These are phyloP conservation scores for Arthrobotrys conoides DNA, from an alignment of 2,329 filamentous ascomycete species.

Conservation along the genomic window DNA sequence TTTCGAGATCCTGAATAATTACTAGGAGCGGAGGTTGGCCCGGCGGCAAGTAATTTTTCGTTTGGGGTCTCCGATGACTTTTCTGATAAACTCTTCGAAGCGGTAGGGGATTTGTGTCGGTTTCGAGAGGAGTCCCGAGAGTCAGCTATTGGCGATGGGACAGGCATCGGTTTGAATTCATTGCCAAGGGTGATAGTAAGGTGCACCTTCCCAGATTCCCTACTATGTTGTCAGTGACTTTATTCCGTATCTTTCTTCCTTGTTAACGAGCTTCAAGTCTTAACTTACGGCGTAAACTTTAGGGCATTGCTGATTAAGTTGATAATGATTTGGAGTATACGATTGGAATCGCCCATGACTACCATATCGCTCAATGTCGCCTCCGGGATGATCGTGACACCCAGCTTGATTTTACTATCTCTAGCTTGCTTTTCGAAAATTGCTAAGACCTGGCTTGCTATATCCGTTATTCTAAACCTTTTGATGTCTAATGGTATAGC, in stretches of 20 bases:
- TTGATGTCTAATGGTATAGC: conserved; percentile 81
- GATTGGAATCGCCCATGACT: conserved; percentile 91
- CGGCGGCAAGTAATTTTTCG: conserved; percentile 6
- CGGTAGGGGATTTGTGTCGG: conserved; percentile 25
- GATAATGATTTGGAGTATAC: conserved; percentile 90
- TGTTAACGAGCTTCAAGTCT: neutral
- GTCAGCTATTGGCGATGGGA: conserved; percentile 20
- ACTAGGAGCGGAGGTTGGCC: neutral
- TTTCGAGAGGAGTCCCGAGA: conserved; percentile 55
- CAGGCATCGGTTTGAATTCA: conserved; percentile 31
- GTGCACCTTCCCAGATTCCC: conserved; percentile 41
- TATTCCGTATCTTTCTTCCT: neutral
- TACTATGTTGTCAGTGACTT: neutral
- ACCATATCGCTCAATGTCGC: conserved; percentile 81
- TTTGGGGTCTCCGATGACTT: conserved; percentile 27
- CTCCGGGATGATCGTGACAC: conserved; percentile 74
- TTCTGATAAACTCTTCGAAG: conserved; percentile 37
- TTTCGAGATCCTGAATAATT: conserved; percentile 17
- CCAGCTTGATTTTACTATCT: conserved; percentile 81
- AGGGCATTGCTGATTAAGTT: conserved; percentile 92
- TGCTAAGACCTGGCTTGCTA: conserved; percentile 83
- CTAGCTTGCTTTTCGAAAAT: conserved; percentile 93
- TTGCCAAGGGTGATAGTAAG: conserved; percentile 49
- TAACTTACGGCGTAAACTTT: conserved; percentile 81
- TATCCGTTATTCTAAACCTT: conserved; percentile 85